phyloP scores from a whole-genome alignment of 805 yeast genomes.

The Yamadazyma kitorensis region DNA sequence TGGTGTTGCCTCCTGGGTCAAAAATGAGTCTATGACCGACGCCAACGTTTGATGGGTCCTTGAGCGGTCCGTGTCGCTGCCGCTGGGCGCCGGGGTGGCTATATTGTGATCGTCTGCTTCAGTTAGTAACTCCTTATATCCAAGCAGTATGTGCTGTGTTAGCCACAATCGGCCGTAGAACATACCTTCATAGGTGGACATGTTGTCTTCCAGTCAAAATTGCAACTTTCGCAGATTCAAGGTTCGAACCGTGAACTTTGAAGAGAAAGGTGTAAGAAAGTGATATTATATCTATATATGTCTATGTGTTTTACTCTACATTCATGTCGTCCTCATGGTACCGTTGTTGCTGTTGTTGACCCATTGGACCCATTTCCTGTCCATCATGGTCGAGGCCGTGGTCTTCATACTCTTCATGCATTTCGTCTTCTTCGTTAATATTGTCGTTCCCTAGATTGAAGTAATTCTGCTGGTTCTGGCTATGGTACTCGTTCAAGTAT shows the following conservation, averaged over 20 bases:
- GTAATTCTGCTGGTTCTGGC: conserved; percentile 2
- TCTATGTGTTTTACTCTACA: background rate
- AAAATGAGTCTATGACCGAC: conserved; percentile 33
- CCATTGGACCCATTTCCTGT: too few species aligned
- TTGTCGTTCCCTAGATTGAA: conserved; percentile 3
- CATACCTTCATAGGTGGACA: conserved; percentile 49
- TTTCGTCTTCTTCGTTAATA: conserved; percentile 11
- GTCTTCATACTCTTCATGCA: background rate
- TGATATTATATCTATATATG: conserved; percentile 1
- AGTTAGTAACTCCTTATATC: conserved; percentile 12
- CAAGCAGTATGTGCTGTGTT: background rate
- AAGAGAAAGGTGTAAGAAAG: background rate
- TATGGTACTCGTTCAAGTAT: conserved; percentile 15
- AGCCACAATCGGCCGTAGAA: conserved; percentile 3
- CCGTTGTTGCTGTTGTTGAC: too few species aligned
- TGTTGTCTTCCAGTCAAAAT: conserved; percentile 9
- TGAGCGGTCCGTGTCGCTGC: conserved; percentile 21
- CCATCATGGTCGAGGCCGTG: too few species aligned
- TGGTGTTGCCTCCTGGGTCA: conserved; percentile 15
- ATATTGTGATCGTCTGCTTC: conserved; percentile 40
- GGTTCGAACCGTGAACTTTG: too few species aligned
- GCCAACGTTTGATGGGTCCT: conserved; percentile 23
- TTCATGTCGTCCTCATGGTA: conserved; percentile 4
- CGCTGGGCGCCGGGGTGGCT: conserved; percentile 3
- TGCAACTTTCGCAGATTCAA: background rate